A percentile compares a stretch with the other conserved stretches of the same genome.
phyloP scores from a whole-genome alignment of 805 yeast genomes.

The Metschnikowia noctiluminum region DNA sequence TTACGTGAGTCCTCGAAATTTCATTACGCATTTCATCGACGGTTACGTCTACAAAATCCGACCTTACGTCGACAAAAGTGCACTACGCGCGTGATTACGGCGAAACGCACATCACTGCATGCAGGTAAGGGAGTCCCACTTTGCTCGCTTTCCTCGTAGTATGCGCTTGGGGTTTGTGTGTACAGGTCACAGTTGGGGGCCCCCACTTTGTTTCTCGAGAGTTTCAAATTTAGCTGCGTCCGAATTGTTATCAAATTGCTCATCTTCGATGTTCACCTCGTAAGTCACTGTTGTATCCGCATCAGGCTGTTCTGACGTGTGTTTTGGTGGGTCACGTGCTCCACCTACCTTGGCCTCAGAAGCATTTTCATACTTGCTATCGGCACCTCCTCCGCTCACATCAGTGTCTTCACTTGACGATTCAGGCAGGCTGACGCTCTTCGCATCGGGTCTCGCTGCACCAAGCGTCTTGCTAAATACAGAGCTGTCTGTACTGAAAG shows the following conservation, averaged over 20 bases:
- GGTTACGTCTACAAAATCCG: too few species aligned
- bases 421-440: not conserved
- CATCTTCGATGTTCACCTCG: not conserved
- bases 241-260: not conserved
- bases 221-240: not conserved
- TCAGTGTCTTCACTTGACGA: constrained; percentile 2
- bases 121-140: not conserved
- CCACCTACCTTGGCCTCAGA: not conserved
- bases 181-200: too few species aligned
- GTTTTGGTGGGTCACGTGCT: not conserved
- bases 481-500: constrained; percentile 9
- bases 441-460: not conserved
- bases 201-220: too few species aligned
- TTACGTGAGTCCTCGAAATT: too few species aligned
- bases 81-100: too few species aligned
- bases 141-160: too few species aligned
- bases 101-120: too few species aligned
- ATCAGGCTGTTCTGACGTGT: not conserved
- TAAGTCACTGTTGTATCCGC: not conserved
- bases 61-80: too few species aligned
- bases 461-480: constrained; percentile 7
- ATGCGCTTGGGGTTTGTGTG: too few species aligned
- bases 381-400: not conserved
- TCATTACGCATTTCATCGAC: too few species aligned
- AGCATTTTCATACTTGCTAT: not conserved